Conservation (phyloP, 495 filamentous ascomycete genomes). For the Penicillium arizonense region DNA sequence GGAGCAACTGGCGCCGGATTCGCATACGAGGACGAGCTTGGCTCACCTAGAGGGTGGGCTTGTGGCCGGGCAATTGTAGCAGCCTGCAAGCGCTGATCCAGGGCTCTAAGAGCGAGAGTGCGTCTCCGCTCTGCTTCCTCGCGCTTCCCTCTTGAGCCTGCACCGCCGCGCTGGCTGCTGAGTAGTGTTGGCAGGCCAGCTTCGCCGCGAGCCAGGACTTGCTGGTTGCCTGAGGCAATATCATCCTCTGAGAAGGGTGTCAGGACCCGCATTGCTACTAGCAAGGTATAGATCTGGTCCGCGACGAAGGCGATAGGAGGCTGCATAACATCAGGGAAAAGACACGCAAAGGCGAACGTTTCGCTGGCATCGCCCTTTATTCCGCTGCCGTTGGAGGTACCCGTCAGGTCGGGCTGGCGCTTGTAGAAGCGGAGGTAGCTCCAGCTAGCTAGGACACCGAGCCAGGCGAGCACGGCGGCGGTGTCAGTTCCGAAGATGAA, state of each 20-base stretch:
- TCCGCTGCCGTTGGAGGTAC: conserved; percentile 47
- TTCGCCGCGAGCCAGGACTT: conserved; percentile 64
- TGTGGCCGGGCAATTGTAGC: conserved; percentile 56
- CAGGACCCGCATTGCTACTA: conserved; percentile 73
- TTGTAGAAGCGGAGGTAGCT: conserved; percentile 96
- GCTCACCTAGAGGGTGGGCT: conserved; percentile 23
- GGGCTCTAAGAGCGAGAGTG: conserved; percentile 82
- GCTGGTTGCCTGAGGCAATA: conserved; percentile 75
- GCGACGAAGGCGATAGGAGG: conserved; percentile 71
- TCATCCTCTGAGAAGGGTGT: conserved; percentile 86
- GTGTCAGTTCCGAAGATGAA: conserved; percentile 82
- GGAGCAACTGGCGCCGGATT: conserved; percentile 32
- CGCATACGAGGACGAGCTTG: conserved; percentile 39
- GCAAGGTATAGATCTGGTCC: conserved; percentile 67
- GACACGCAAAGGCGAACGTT: conserved; percentile 90
- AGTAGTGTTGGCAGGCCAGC: conserved; percentile 64
- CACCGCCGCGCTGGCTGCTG: conserved; percentile 38
- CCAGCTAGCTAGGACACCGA: conserved; percentile 87
- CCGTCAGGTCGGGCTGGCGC: conserved; percentile 62
- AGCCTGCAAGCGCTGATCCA: conserved; percentile 88
- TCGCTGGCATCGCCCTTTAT: conserved; percentile 86
- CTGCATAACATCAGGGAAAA: conserved; percentile 87
- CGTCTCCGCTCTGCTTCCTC: conserved; percentile 91
- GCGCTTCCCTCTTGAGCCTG: conserved; percentile 50
- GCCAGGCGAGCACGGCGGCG: conserved; percentile 75